Conservation (phyloP, 345 rosid species). For the Limnanthes douglasii region DNA sequence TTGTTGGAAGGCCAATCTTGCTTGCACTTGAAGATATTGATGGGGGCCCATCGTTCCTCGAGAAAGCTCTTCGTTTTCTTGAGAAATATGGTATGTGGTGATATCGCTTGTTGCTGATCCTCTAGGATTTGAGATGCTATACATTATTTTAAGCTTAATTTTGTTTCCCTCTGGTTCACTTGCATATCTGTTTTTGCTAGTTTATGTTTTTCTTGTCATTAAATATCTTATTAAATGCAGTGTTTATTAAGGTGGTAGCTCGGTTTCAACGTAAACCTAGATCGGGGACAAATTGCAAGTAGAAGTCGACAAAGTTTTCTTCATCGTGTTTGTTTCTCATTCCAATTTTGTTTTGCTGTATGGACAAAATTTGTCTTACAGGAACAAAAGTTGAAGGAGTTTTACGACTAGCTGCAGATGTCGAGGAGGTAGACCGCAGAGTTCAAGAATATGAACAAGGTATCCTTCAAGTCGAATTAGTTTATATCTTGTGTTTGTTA, state of each 20-base stretch:
- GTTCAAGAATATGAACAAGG: slow-evolving; percentile 96
- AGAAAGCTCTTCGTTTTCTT: slow-evolving; percentile 93
- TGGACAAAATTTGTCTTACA: slow-evolving; percentile 15
- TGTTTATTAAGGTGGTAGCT: no score
- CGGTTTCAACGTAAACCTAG: no score
- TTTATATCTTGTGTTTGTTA: no score
- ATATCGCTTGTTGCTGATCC: slow-evolving; percentile 2
- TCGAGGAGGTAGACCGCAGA: slow-evolving; percentile 93
- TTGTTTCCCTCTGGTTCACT: not conserved
- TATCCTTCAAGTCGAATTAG: slow-evolving; percentile 13
- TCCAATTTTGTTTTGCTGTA: slow-evolving; percentile 2
- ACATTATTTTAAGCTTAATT: no score
- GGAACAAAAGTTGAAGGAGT: slow-evolving; percentile 89
- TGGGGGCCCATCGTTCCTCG: slow-evolving; percentile 97
- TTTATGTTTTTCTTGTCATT: not conserved
- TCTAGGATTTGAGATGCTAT: no score
- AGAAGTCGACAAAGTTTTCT: no score
- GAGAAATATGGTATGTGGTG: slow-evolving; percentile 70
- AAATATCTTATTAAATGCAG: no score
- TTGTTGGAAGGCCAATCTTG: slow-evolving; percentile 96
- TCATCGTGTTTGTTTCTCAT: not conserved
- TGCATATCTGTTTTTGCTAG: not conserved
- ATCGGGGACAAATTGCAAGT: no score
- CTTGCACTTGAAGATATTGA: slow-evolving; percentile 99
- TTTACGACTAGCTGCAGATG: slow-evolving; percentile 88